Percentiles rank a stretch among this genome's conserved stretches.
Conservation (phyloP, 202 grass and related monocot species). For the Setaria viridis region DNA sequence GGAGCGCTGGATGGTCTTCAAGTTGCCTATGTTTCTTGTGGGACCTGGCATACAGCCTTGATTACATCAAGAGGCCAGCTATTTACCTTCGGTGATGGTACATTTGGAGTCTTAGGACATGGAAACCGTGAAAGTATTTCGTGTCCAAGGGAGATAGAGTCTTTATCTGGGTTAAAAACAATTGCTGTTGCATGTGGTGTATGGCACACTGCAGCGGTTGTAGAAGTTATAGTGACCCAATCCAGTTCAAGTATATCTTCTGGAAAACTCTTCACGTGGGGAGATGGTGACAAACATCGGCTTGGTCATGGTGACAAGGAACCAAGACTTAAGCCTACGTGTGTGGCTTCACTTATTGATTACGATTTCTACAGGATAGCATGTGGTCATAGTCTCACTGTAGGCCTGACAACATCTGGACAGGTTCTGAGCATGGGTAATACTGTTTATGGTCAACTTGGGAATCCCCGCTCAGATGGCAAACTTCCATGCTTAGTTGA, state of each 20-base stretch:
- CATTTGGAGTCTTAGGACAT: constrained; percentile 85
- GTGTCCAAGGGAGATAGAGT: constrained; percentile 75
- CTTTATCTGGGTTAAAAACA: constrained; percentile 70
- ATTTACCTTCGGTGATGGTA: constrained; percentile 84
- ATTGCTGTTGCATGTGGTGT: constrained; percentile 79
- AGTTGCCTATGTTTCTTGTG: constrained; percentile 77
- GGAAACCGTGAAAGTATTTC: constrained; percentile 61
- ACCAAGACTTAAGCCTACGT: constrained; percentile 69
- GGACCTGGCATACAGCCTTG: constrained; percentile 85
- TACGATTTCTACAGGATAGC: constrained; percentile 80
- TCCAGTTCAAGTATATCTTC: constrained; percentile 68
- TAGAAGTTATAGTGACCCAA: constrained; percentile 77
- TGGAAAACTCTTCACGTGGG: constrained; percentile 90
- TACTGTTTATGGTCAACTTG: constrained; percentile 84
- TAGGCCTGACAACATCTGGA: constrained; percentile 82
- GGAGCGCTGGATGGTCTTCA: constrained; percentile 65
- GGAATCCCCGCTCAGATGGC: constrained; percentile 86
- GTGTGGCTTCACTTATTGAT: constrained; percentile 80
- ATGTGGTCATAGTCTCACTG: constrained; percentile 79
- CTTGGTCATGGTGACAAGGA: constrained; percentile 90
- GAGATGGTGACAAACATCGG: constrained; percentile 81
- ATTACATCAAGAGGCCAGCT: constrained; percentile 70
- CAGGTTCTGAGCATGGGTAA: constrained; percentile 83
- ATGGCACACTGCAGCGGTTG: constrained; percentile 82
- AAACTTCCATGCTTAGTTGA: constrained; percentile 86